Base-by-base conservation (phyloP, 208 protist species). In the Borovskyia barvae region DNA sequence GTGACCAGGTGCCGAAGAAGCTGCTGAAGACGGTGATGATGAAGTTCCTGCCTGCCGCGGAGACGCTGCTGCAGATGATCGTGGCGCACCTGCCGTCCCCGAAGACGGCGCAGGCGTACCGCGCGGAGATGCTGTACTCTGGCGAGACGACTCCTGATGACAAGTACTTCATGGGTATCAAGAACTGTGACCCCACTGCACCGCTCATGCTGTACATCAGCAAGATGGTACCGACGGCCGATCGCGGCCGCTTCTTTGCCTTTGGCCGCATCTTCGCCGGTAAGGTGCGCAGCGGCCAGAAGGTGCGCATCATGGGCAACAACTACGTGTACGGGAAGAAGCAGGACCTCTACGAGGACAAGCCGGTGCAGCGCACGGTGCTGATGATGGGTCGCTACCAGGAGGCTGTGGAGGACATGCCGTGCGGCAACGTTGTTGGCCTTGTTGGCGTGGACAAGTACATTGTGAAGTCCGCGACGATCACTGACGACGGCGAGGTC, bases 381-480 rank as follows among this genome's bases (percentile, higher is more conserved):
- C 78, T 86, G 70, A 86, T 86, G 75, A 86, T 86, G 82, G 99
- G 98, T 65, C 77, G 97, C 56, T 97, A 92, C 63, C 90, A 88
- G 72, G 97, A 99, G 84, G 58, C 94, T 49, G 93, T 99, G 49
- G 94, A 99, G 68, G 92, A 97, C 68, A 86, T 97, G 65, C 98
- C 98, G 47, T 98, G 93, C 77, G 99, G 99, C 86, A 99, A 99
- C 94, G 98, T 97, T 55, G 63, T 88, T 66, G 97, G 94, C 73
- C 87, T 99, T 12, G 97, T 99, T 43, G 99, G 99, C 79, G 90
- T 99, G 20, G 99, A 99, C 86, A 96, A 99, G 86, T 99, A 94
- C 87, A 77, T 99, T 43, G 72, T 99, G 66, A 99, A 99, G 87
- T 95, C 94, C 52, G 99, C 97, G 62, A 99, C 99, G 70, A 94